Evolutionary conservation across 805 yeast genomes (phyloP), one percentile per base, ranked within the genome.

Genomic region (Ogataea nitratoaversa): DNA sequence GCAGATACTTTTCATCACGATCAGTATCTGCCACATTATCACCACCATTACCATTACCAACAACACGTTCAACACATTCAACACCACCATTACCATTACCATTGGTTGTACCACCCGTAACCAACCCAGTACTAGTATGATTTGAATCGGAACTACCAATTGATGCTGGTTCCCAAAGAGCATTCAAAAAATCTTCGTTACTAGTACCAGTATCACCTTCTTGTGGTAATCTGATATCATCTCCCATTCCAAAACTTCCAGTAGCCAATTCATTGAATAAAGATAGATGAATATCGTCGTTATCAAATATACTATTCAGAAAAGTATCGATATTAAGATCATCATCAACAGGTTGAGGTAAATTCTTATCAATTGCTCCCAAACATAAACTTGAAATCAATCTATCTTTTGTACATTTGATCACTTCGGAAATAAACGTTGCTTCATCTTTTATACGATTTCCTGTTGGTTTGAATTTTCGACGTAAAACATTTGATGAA

Each of bases 351-450:
- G 37, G 34, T 9, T 13, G 6, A 13, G 29, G 41, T 19, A 38
- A 34, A 9, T 39, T 29, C n/a, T 23, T 30, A 25, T 43, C 46
- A 19, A 39, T 27, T 3, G 18, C 30, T 4, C 43, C 46, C 16
- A 33, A 23, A 13, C 31, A 19, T 19, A 27, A 12, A 13, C 30
- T 23, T 12, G 22, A 28, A 11, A 16, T 17, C 5, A 40, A 17
- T 14, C 37, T 40, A 8, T 16, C 14, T 28, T 27, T 39, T n/a
- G 47, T 35, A 5, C 32, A 34, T 16, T 31, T 20, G 4, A 38
- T 12, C 14, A 31, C 24, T 7, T 31, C 35, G 5, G 13, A n/a
- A n/a, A 37, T n/a, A 16, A 11, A 27, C 14, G 14, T 27, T 14
- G 6, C 8, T 27, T 5, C 6, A 13, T 8, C 13, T 13, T 9